phyloP scores from a whole-genome alignment of 208 protist genomes.

The Acanthamoeba castellanii region DNA sequence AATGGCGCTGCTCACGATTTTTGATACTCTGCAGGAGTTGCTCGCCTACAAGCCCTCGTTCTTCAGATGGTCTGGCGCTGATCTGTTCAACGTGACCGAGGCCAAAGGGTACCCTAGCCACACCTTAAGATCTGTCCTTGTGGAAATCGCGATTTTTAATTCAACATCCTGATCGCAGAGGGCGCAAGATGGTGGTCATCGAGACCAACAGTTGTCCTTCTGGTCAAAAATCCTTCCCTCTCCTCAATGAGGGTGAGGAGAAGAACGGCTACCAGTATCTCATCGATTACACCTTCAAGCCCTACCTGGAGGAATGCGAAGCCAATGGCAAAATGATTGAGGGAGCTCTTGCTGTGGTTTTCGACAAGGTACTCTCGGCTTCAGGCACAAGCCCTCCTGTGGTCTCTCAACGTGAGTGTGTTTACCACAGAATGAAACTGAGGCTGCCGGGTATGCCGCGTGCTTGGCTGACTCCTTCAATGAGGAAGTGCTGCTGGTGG shows the following conservation, averaged over 20 bases:
- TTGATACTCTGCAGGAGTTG: slow-evolving; percentile 47
- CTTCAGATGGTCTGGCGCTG: slow-evolving; percentile 85
- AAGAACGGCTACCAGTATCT: slow-evolving; percentile 81
- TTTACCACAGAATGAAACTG: slow-evolving; percentile 83
- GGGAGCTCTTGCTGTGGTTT: slow-evolving; percentile 88
- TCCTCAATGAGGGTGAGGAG: slow-evolving; percentile 79
- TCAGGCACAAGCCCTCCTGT: background rate
- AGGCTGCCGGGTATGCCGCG: slow-evolving; percentile 84
- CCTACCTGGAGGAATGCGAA: slow-evolving; percentile 52
- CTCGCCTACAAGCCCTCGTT: slow-evolving; percentile 84
- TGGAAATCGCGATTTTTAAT: background rate
- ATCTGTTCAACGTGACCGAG: slow-evolving; percentile 84
- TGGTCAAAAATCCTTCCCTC: slow-evolving; percentile 87
- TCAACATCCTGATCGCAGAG: background rate
- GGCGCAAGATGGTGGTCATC: slow-evolving; percentile 88
- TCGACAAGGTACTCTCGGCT: slow-evolving; percentile 83
- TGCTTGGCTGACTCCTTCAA: slow-evolving; percentile 77
- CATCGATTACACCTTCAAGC: slow-evolving; percentile 76
- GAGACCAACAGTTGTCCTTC: slow-evolving; percentile 90
- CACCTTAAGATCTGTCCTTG: background rate
- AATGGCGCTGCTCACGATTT: background rate
- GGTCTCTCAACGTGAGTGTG: background rate
- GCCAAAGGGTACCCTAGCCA: slow-evolving; percentile 58
- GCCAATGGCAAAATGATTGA: slow-evolving; percentile 47
- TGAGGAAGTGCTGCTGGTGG: slow-evolving; percentile 82